phyloP scores from a whole-genome alignment of 2,329 filamentous ascomycete species.

The Xylariales sp. region DNA sequence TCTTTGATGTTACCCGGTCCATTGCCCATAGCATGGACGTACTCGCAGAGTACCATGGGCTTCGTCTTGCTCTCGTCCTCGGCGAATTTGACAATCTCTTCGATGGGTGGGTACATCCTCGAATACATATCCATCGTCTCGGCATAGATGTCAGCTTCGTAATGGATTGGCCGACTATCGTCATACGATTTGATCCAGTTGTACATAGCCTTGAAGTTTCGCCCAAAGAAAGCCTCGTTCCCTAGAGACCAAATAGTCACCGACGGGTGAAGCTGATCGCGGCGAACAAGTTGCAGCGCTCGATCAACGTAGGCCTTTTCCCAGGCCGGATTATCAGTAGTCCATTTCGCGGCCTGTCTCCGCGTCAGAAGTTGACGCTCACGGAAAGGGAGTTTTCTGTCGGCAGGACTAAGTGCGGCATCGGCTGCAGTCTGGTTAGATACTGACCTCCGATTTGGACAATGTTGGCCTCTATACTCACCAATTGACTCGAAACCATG shows the following conservation, averaged over 20 bases:
- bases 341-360: conserved; percentile 39
- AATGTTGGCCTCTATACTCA: conserved; percentile 3
- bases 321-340: conserved; percentile 54
- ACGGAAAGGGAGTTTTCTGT: conserved; percentile 23
- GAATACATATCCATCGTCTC: conserved; percentile 55
- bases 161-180: conserved; percentile 52
- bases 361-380: conserved; percentile 29
- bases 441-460: not conserved
- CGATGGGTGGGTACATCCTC: conserved; percentile 55
- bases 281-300: conserved; percentile 55
- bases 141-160: conserved; percentile 55
- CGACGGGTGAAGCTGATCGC: conserved; percentile 62
- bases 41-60: conserved; percentile 50
- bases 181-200: conserved; percentile 53
- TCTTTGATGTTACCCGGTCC: conserved; percentile 62
- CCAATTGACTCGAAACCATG: conserved; percentile 30
- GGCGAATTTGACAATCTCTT: conserved; percentile 33
- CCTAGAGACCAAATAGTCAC: conserved; percentile 64
- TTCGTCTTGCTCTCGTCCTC: conserved; percentile 34
- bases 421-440: conserved; percentile 16
- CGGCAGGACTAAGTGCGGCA: conserved; percentile 22
- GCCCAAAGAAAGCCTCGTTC: conserved; percentile 63
- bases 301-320: conserved; percentile 59
- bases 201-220: conserved; percentile 61
- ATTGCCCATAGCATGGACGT: conserved; percentile 60